Evolutionary conservation across 495 filamentous ascomycete species (phyloP), one percentile per base, ranked within the genome.

Genomic region (Podospora appendiculata): DNA sequence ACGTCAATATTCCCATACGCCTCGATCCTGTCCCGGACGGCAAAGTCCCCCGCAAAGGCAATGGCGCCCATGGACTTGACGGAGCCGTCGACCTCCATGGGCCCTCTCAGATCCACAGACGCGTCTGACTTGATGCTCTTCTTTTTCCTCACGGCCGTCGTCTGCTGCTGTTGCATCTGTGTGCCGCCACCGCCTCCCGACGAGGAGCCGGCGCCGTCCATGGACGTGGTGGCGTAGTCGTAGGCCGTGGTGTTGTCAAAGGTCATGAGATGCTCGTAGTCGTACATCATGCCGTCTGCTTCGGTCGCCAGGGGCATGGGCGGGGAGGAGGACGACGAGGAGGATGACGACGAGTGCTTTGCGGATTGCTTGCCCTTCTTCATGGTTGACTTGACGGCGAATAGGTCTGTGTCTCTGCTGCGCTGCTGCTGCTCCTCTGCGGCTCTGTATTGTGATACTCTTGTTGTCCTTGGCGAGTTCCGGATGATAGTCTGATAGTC

Each of bases 21-120:
- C 57, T 71, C 69, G 48, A 71, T 65, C 18, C 66, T 48, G 13
- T 69, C 69, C 11, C 53, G 48, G 5, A 71, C 67, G 12, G 39
- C 32, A 43, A 71, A 60, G 54, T 69, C 64, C 11, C 69, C 69
- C 12, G 54, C 38, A 32, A 71, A 57, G 4, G 53, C 52, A 32
- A 71, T 52, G 36, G 57, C 55, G 10, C 62, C 56, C 52, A 63
- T 62, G 4, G 67, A 71, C 57, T 69, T 67, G 58, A 71, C 67
- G 1, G 61, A 69, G 4, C 69, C 69, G 46, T 64, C 60, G 12
- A 71, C 61, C 41, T 71, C 62, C 58, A 71, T 54, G 5, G 69
- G 69, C 4, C 69, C 69, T 34, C 59, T 50, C 18, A 70, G 59
- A 25, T 58, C 53, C 19, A 70, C 47, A 12, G 60, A 52, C 14